phyloP scores from a whole-genome alignment of 495 filamentous ascomycete genomes.

The Aspergillus diversus region DNA sequence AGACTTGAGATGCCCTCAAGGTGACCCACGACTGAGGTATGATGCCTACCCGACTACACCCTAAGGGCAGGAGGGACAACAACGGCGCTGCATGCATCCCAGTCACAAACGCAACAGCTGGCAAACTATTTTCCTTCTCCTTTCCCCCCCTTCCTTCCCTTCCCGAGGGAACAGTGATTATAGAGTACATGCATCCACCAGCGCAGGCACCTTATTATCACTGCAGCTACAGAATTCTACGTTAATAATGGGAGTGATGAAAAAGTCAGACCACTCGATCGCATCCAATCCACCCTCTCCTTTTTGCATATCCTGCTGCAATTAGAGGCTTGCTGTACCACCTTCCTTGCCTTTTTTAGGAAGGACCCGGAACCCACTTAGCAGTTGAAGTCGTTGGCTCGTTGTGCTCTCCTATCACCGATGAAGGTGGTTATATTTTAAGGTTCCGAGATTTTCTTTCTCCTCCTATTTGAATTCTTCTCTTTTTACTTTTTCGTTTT shows the following conservation, averaged over 20 bases:
- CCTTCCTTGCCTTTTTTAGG: constrained; percentile 15
- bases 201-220: constrained; percentile 14
- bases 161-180: constrained; percentile 8
- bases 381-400: constrained; percentile 8
- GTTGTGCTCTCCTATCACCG: constrained; percentile 13
- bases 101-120: constrained; percentile 21
- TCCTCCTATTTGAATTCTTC: constrained; percentile 1
- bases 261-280: constrained; percentile 13
- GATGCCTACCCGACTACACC: constrained; percentile 9
- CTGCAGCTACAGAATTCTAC: not conserved
- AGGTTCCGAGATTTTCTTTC: constrained; percentile 4
- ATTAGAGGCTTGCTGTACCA: constrained; percentile 19
- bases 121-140: constrained; percentile 17
- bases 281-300: constrained; percentile 9
- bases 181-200: constrained; percentile 10
- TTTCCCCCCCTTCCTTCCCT: constrained; percentile 11
- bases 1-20: constrained; percentile 11
- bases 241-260: not conserved
- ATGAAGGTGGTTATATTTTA: constrained; percentile 17
- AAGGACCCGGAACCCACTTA: constrained; percentile 11
- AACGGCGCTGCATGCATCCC: constrained; percentile 24
- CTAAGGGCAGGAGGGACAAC: constrained; percentile 16
- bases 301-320: constrained; percentile 12
- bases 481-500: constrained; percentile 19
- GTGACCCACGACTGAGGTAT: not conserved